A percentile compares a stretch with the other conserved stretches of the same genome.
These are phyloP conservation scores for Papiliotrema nemorosa DNA, from an alignment of 1,284 basidiomycete genomes.

Conservation along the genomic window DNA sequence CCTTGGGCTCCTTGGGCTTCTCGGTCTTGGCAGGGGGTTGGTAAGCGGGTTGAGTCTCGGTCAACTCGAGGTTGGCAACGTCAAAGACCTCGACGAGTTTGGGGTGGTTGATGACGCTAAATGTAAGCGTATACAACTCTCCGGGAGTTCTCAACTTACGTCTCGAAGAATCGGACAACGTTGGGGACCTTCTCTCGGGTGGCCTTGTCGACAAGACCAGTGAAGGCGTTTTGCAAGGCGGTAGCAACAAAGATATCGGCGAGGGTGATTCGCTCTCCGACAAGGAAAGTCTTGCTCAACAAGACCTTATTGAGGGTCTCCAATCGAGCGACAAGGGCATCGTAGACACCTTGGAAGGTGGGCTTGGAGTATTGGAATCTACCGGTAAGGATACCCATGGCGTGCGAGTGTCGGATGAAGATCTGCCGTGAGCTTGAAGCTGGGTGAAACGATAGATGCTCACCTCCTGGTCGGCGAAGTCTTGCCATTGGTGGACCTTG, in stretches of 20 bases:
- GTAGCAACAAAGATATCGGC: constrained; percentile 77
- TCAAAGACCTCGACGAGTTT: constrained; percentile 63
- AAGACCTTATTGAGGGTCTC: constrained; percentile 68
- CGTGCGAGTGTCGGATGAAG: constrained; percentile 41
- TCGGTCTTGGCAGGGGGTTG: constrained; percentile 62
- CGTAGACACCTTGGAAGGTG: constrained; percentile 32
- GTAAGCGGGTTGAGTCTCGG: constrained; percentile 70
- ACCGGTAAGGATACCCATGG: constrained; percentile 51
- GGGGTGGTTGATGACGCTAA: constrained; percentile 71
- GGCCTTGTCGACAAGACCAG: constrained; percentile 60
- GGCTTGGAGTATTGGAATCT: constrained; percentile 61
- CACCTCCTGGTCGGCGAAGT: constrained; percentile 62
- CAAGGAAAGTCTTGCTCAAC: constrained; percentile 78
- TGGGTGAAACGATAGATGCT: constrained; percentile 7
- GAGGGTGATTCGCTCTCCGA: constrained; percentile 88
- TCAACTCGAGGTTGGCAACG: constrained; percentile 57
- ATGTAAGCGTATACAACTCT: not conserved
- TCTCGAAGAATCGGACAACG: constrained; percentile 76
- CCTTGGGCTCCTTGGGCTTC: constrained; percentile 48
- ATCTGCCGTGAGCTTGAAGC: constrained; percentile 20
- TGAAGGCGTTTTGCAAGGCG: constrained; percentile 55
- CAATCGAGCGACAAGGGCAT: constrained; percentile 30
- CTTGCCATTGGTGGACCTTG: constrained; percentile 65
- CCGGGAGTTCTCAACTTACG: constrained; percentile 43
- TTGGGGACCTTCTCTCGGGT: constrained; percentile 68